Conservation (phyloP, 306 rosid genomes). For the Trifolium fragiferum region DNA sequence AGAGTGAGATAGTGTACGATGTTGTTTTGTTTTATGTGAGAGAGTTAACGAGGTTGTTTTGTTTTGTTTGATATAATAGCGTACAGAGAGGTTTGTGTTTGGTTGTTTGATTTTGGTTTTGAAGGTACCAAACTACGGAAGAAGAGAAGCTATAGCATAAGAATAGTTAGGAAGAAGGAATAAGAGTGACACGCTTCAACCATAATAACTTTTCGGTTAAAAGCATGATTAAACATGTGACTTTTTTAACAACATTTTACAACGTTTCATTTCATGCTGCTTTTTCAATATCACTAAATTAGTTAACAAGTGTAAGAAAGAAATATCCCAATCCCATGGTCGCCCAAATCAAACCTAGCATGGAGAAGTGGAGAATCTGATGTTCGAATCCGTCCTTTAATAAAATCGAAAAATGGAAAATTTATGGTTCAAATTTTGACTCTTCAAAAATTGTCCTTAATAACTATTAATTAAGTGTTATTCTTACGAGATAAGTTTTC, state of each 20-base stretch:
- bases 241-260: conserved; percentile 43
- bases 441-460: no score
- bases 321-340: no score
- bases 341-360: no score
- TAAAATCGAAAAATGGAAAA: no score
- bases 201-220: conserved; percentile 37
- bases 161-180: conserved; percentile 18
- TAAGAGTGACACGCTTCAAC: conserved; percentile 28
- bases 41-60: neutral
- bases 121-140: conserved; percentile 41
- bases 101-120: conserved; percentile 52
- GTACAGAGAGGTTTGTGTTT: neutral
- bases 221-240: conserved; percentile 37
- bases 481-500: no score
- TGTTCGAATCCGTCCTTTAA: no score
- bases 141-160: neutral
- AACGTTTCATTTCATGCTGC: conserved; percentile 6
- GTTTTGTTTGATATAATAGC: neutral
- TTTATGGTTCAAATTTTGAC: no score
- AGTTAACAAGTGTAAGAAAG: neutral
- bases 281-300: neutral
- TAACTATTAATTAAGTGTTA: no score
- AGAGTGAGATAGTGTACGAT: conserved; percentile 20
- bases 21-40: conserved; percentile 29
- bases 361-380: no score